Conservation (phyloP, 305 asterid species). For the Fraxinus sp. region DNA sequence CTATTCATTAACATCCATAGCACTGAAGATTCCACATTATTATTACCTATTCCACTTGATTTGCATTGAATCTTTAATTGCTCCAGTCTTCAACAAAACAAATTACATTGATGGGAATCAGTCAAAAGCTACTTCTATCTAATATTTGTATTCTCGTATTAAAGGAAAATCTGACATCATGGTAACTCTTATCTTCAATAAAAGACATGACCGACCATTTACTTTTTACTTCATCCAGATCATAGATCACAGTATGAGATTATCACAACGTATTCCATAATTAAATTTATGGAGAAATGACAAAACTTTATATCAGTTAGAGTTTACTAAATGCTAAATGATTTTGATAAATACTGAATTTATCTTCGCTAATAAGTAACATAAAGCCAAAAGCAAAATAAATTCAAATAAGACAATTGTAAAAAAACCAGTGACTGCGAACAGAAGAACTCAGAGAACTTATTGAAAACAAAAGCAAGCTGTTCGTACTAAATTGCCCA, state of each 20-base stretch:
- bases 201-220: neutral
- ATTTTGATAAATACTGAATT: neutral
- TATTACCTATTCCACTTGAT: neutral
- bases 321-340: neutral
- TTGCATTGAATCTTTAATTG: neutral
- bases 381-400: neutral
- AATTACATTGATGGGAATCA: neutral
- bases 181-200: neutral
- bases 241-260: neutral
- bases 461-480: neutral
- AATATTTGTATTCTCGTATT: neutral
- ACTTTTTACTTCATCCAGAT: neutral
- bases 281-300: neutral
- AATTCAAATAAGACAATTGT: neutral
- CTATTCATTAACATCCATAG: conserved; percentile 7
- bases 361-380: neutral
- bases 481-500: neutral
- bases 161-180: neutral
- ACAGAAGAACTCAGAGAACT: neutral
- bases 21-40: neutral
- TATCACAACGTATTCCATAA: neutral
- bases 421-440: neutral
- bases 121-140: neutral
- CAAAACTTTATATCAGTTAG: neutral
- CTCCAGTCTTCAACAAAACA: neutral